These are phyloP conservation scores for Chrysanthemum makinoi DNA, from an alignment of 129 eudicot species.

Conservation along the genomic window DNA sequence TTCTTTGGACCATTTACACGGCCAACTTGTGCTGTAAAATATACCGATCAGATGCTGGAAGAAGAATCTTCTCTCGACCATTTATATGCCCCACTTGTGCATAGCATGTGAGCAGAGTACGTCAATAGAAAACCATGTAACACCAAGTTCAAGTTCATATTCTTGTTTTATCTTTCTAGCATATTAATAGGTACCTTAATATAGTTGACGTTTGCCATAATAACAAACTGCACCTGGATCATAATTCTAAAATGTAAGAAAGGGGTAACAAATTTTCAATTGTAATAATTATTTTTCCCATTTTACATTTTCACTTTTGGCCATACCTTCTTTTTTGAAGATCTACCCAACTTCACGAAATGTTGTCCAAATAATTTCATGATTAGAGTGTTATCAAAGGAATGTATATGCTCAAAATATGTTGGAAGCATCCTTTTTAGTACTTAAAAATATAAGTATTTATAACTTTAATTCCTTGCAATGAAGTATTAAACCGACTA, in stretches of 20 bases:
- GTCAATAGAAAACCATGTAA: too few relatives aligned
- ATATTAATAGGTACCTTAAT: constrained; percentile 63
- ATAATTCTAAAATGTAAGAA: constrained; percentile 4
- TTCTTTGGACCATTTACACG: too few relatives aligned
- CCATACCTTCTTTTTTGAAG: constrained; percentile 81
- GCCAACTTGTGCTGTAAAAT: too few relatives aligned
- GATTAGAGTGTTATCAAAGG: constrained; percentile 71
- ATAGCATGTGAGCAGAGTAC: too few relatives aligned
- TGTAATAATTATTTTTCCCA: not conserved
- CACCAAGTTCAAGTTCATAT: too few relatives aligned
- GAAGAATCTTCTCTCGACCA: too few relatives aligned
- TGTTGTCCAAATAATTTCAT: constrained; percentile 82
- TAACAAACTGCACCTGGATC: constrained; percentile 80
- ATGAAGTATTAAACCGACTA: not conserved
- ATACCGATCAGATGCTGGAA: too few relatives aligned
- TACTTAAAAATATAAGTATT: constrained; percentile 42
- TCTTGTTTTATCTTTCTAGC: constrained; percentile 1
- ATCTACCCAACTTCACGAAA: constrained; percentile 79
- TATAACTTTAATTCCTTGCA: not conserved
- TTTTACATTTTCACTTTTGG: not conserved
- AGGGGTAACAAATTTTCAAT: not conserved
- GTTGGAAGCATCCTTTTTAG: constrained; percentile 85
- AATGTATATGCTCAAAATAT: constrained; percentile 71
- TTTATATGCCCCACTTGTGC: too few relatives aligned
- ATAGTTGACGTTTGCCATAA: constrained; percentile 86